phyloP scores from a whole-genome alignment of 805 yeast species.

The Priceomyces medius region DNA sequence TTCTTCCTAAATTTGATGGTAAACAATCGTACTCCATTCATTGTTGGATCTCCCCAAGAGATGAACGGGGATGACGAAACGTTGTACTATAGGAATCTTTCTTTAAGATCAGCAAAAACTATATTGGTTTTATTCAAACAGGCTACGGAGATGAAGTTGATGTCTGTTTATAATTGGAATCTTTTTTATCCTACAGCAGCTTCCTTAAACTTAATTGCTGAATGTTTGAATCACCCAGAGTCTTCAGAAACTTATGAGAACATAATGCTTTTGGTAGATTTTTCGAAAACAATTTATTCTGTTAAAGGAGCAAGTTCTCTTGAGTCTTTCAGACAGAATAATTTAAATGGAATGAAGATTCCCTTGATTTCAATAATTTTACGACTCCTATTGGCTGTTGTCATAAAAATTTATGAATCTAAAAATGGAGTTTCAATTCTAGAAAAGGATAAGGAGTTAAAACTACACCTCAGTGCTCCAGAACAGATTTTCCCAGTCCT shows the following conservation, averaged over 20 bases:
- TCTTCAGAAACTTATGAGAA: conserved; percentile 27
- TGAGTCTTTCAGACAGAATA: conserved; percentile 1
- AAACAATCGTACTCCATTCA: conserved; percentile 33
- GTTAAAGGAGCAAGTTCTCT: conserved; percentile 3
- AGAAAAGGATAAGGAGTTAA: conserved; percentile 13
- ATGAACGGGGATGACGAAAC: conserved; percentile 16
- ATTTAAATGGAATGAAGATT: not conserved
- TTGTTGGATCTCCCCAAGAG: conserved; percentile 14
- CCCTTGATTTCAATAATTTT: conserved; percentile 10
- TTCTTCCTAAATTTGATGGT: conserved; percentile 37
- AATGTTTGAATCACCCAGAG: conserved; percentile 31
- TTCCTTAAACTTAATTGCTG: conserved; percentile 24
- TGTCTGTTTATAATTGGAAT: conserved; percentile 30
- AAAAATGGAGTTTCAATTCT: conserved; percentile 13
- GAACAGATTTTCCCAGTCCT: conserved; percentile 18
- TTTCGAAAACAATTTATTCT: not conserved
- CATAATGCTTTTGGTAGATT: conserved; percentile 26
- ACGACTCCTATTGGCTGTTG: conserved; percentile 19
- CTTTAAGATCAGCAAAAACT: conserved; percentile 38
- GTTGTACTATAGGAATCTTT: conserved; percentile 25
- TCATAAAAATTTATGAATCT: conserved; percentile 19
- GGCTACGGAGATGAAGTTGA: conserved; percentile 17
- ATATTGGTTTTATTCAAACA: conserved; percentile 25
- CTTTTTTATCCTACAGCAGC: conserved; percentile 33
- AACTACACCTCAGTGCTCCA: conserved; percentile 16